These are phyloP conservation scores for Amauroascus verrucosus DNA, from an alignment of 2,329 filamentous ascomycete genomes.

Conservation along the genomic window DNA sequence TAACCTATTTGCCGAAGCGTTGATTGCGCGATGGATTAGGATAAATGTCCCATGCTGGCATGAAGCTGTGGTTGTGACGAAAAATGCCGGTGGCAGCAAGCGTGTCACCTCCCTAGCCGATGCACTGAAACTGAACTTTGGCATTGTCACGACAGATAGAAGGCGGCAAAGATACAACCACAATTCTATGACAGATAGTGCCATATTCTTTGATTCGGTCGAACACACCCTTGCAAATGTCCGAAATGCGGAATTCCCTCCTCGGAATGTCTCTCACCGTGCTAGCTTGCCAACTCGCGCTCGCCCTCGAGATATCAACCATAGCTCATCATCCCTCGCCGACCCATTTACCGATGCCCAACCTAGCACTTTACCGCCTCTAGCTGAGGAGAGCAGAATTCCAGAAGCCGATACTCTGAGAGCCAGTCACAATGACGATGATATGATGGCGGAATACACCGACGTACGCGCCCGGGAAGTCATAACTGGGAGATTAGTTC, in stretches of 20 bases:
- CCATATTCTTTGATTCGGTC: conserved; percentile 59
- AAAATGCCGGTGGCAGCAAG: conserved; percentile 96
- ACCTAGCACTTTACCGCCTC: neutral
- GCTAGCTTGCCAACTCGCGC: conserved; percentile 3
- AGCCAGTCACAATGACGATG: conserved; percentile 4
- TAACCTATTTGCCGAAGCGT: conserved; percentile 89
- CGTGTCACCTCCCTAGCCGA: conserved; percentile 92
- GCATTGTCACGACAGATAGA: conserved; percentile 62
- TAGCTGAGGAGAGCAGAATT: conserved; percentile 5
- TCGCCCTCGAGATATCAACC: conserved; percentile 6
- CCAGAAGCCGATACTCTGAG: neutral
- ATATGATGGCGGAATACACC: conserved; percentile 47
- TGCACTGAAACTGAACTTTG: conserved; percentile 92
- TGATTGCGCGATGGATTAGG: conserved; percentile 91
- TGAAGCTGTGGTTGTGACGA: conserved; percentile 88
- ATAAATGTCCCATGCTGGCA: conserved; percentile 79
- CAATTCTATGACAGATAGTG: conserved; percentile 62
- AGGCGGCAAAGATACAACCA: conserved; percentile 40
- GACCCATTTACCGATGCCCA: conserved; percentile 5
- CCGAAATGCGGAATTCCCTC: conserved; percentile 15
- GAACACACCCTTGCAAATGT: conserved; percentile 32
- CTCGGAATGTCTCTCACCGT: neutral
- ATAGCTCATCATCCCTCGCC: neutral
- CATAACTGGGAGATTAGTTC: conserved; percentile 78
- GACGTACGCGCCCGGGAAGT: conserved; percentile 80